phyloP scores from a whole-genome alignment of 768 basidiomycete species.

The Daedaleopsis sinensis region DNA sequence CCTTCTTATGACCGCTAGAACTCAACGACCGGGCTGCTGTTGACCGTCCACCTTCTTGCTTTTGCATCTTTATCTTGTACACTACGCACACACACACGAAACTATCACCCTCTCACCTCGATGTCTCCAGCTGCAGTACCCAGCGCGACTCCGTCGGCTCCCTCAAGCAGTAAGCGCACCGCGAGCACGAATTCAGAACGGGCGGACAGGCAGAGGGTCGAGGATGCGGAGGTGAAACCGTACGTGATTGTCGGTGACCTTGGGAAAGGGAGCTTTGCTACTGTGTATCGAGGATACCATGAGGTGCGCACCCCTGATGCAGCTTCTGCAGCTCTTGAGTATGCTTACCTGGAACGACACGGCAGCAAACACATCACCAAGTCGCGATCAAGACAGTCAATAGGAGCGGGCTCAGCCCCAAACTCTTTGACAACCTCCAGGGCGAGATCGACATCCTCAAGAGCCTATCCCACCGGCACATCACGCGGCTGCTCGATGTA shows the following conservation, averaged over 20 bases:
- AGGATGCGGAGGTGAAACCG: conserved; percentile 74
- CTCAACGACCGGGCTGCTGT: neutral
- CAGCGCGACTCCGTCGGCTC: conserved; percentile 6
- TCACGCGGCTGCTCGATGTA: conserved; percentile 91
- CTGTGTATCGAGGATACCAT: conserved; percentile 93
- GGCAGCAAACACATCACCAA: conserved; percentile 71
- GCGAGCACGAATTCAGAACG: conserved; percentile 22
- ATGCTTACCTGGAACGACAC: neutral
- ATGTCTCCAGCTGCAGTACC: conserved; percentile 29
- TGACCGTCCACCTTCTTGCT: neutral
- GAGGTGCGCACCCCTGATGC: conserved; percentile 54
- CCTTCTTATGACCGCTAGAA: conserved; percentile 1
- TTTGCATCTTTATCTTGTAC: conserved; percentile 4
- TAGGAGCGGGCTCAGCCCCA: conserved; percentile 82
- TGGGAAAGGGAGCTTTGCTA: conserved; percentile 94
- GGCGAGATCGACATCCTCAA: conserved; percentile 98
- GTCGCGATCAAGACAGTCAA: conserved; percentile 97
- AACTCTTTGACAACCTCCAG: conserved; percentile 96
- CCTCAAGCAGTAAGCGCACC: conserved; percentile 22
- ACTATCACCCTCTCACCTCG: neutral
- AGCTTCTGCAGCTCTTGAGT: neutral
- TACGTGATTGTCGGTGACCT: conserved; percentile 79
- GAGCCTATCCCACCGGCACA: conserved; percentile 88
- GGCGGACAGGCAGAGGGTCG: conserved; percentile 29
- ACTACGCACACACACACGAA: conserved; percentile 1